Evolutionary conservation across 805 yeast genomes (phyloP).

Genomic region (Ogataea dorogensis): DNA sequence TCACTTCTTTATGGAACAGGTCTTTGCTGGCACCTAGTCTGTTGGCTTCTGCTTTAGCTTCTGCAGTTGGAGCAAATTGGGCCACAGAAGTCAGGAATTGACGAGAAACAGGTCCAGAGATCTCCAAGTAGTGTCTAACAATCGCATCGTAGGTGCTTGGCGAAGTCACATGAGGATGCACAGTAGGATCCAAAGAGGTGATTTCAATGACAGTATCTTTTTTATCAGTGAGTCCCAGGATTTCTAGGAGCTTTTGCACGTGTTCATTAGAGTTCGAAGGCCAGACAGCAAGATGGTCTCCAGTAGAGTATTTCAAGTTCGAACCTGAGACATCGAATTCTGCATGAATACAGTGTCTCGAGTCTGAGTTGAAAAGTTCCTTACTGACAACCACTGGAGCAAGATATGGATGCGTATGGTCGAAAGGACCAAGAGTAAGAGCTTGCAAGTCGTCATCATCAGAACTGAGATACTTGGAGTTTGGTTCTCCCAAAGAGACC

Average conservation of each 20-base stretch:
- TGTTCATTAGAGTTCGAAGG: constrained; percentile 83
- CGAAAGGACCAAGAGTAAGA: constrained; percentile 67
- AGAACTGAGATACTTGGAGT: constrained; percentile 48
- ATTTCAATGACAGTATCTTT: constrained; percentile 58
- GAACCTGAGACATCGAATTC: constrained; percentile 81
- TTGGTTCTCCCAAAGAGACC: constrained; percentile 84
- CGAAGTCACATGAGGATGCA: constrained; percentile 52
- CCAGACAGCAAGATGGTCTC: constrained; percentile 95
- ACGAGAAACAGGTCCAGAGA: constrained; percentile 91
- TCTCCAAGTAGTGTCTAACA: constrained; percentile 83
- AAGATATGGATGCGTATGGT: constrained; percentile 76
- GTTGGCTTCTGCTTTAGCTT: constrained; percentile 46
- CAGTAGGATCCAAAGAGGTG: constrained; percentile 69
- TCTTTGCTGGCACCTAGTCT: constrained; percentile 66
- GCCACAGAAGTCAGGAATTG: constrained; percentile 72
- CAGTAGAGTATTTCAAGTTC: constrained; percentile 83
- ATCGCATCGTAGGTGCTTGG: constrained; percentile 90
- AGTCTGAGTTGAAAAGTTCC: constrained; percentile 65
- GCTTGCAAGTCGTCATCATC: constrained; percentile 31
- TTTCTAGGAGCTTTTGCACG: constrained; percentile 60
- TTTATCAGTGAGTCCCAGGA: constrained; percentile 57
- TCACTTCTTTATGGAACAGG: constrained; percentile 63
- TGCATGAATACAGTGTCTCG: constrained; percentile 83
- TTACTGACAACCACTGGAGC: constrained; percentile 60
- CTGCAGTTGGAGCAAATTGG: constrained; percentile 75